Percentiles rank a stretch among this genome's conserved stretches.
These are phyloP conservation scores for Candida manassasensis DNA, from an alignment of 805 yeast species.

Conservation along the genomic window DNA sequence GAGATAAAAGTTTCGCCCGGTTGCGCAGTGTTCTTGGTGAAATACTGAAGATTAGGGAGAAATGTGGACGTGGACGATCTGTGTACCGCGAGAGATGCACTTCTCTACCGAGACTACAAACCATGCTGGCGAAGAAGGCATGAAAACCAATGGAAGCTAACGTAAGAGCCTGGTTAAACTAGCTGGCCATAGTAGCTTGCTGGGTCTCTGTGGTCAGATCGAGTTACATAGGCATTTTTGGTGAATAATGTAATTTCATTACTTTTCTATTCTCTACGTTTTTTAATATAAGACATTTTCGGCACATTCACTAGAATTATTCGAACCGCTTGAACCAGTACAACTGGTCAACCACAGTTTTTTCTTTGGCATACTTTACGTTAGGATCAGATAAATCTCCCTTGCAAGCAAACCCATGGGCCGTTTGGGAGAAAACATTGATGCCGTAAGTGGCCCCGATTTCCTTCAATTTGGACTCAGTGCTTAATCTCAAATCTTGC, in stretches of 20 bases:
- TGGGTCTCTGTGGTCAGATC: no score
- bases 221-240: no score
- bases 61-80: no score
- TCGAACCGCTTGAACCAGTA: slow-evolving; percentile 13
- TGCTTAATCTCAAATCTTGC: slow-evolving; percentile 53
- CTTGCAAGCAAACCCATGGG: slow-evolving; percentile 78
- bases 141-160: no score
- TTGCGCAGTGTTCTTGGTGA: no score
- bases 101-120: no score
- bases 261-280: slow-evolving; percentile 3
- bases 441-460: slow-evolving; percentile 52
- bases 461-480: slow-evolving; percentile 51
- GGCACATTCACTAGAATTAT: slow-evolving; percentile 3
- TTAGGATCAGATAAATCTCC: slow-evolving; percentile 59
- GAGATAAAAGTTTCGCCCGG: background rate
- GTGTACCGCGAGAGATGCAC: no score
- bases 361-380: slow-evolving; percentile 62
- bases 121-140: no score
- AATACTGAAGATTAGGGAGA: no score
- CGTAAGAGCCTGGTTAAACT: no score
- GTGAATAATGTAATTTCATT: background rate
- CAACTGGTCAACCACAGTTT: slow-evolving; percentile 48
- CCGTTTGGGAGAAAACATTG: slow-evolving; percentile 56
- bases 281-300: slow-evolving; percentile 3
- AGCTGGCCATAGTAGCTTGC: no score